phyloP scores from a whole-genome alignment of 106 monocot genomes.

The Dioscorea zingiberensis region DNA sequence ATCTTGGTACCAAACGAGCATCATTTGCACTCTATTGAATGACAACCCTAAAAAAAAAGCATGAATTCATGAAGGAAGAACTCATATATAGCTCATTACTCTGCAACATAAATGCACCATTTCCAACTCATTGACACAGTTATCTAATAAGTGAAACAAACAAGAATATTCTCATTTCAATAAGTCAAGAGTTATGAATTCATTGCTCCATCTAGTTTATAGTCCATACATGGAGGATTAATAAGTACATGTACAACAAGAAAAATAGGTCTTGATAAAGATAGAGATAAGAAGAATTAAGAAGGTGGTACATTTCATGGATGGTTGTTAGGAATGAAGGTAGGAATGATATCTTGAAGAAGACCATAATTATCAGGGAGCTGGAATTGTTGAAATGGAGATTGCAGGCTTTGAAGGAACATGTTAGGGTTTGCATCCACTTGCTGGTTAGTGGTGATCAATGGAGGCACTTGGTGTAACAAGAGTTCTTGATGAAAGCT shows the following conservation, averaged over 20 bases:
- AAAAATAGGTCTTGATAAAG: neutral
- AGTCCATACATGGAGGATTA: constrained; percentile 4
- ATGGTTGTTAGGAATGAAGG: constrained; percentile 27
- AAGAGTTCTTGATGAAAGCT: constrained; percentile 22
- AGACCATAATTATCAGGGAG: constrained; percentile 44
- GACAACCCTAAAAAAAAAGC: neutral
- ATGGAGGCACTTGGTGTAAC: constrained; percentile 9
- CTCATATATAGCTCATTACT: neutral
- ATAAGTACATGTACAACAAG: constrained; percentile 28
- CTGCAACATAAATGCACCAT: neutral
- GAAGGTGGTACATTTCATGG: constrained; percentile 5
- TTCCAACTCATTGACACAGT: too few species aligned
- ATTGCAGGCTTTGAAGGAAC: constrained; percentile 16
- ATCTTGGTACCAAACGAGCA: neutral
- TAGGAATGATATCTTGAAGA: constrained; percentile 57
- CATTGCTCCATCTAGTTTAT: neutral
- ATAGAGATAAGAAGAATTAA: neutral
- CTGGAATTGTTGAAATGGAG: constrained; percentile 21
- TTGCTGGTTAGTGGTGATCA: neutral
- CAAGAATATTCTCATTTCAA: neutral
- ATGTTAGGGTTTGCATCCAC: constrained; percentile 19
- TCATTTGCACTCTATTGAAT: neutral
- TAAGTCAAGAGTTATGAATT: neutral
- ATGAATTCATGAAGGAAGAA: neutral
- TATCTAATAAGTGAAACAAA: neutral